Conservation (phyloP, 2,329 filamentous ascomycete genomes). For the Hymenoscyphus scutula region DNA sequence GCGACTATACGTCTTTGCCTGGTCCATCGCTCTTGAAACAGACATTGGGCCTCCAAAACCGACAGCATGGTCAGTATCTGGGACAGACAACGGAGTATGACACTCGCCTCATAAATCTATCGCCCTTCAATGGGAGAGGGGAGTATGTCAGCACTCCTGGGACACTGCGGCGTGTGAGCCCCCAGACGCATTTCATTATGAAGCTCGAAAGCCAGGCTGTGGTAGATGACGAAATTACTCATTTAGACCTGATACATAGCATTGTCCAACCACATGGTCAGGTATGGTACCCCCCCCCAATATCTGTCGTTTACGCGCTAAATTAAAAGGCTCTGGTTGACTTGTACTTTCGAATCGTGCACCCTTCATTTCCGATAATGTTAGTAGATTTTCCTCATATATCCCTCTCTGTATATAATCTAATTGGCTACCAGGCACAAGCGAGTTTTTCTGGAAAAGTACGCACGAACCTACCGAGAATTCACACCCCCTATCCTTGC, state of each 20-base stretch:
- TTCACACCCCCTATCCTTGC: conserved; percentile 68
- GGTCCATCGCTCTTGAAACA: conserved; percentile 62
- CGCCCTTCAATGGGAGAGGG: conserved; percentile 74
- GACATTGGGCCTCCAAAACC: conserved; percentile 70
- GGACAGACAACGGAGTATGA: conserved; percentile 79
- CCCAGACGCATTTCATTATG: conserved; percentile 74
- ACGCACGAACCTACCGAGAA: conserved; percentile 53
- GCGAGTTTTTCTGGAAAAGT: conserved; percentile 60
- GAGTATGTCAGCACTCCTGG: conserved; percentile 69
- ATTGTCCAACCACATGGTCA: conserved; percentile 30
- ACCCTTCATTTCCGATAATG: conserved; percentile 49
- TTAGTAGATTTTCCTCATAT: no score
- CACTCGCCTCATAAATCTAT: conserved; percentile 75
- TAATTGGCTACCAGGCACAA: conserved; percentile 44
- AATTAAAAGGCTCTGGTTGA: conserved; percentile 24
- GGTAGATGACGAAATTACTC: conserved; percentile 30
- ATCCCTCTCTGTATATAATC: neutral
- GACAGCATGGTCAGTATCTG: conserved; percentile 76
- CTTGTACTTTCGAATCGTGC: conserved; percentile 43
- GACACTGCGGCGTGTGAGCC: conserved; percentile 69
- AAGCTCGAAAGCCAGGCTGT: conserved; percentile 68
- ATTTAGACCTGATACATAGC: conserved; percentile 32
- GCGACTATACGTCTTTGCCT: conserved; percentile 57
- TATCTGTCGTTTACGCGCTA: neutral
- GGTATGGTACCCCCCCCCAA: neutral